A percentile compares a stretch with the other conserved stretches of the same genome.
phyloP scores from a whole-genome alignment of 2,329 filamentous ascomycete genomes.

The Penicillium expansum region DNA sequence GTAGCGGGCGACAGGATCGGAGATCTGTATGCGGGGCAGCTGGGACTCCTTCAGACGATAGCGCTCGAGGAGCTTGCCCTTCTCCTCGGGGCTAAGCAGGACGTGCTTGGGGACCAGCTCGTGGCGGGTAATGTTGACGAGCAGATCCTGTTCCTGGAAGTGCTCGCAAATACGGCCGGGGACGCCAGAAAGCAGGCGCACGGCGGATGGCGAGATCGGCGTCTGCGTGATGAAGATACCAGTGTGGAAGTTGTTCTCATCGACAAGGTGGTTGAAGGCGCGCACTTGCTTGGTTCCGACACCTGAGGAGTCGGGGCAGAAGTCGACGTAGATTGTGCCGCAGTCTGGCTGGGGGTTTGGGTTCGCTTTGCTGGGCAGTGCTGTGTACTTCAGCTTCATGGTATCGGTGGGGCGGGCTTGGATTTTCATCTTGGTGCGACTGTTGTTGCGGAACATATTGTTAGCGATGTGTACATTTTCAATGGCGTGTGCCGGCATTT shows the following conservation, averaged over 20 bases:
- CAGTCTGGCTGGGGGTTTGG: conserved; percentile 70
- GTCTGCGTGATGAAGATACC: conserved; percentile 87
- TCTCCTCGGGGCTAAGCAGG: conserved; percentile 85
- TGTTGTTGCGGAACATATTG: conserved; percentile 38
- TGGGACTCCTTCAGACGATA: conserved; percentile 98
- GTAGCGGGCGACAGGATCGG: conserved; percentile 90
- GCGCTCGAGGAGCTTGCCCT: conserved; percentile 75
- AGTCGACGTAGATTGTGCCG: conserved; percentile 91
- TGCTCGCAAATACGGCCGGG: conserved; percentile 82
- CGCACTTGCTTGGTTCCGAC: conserved; percentile 93
- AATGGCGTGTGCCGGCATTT: neutral
- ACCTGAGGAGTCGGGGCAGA: conserved; percentile 68
- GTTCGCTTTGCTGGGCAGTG: conserved; percentile 65
- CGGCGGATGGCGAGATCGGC: conserved; percentile 77
- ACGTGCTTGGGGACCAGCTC: conserved; percentile 95
- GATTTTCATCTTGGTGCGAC: conserved; percentile 81
- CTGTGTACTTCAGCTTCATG: conserved; percentile 83
- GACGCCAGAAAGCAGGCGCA: conserved; percentile 79
- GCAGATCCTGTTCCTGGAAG: conserved; percentile 90
- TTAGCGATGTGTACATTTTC: conserved; percentile 10
- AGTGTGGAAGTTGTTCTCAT: conserved; percentile 76
- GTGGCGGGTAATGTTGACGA: conserved; percentile 98
- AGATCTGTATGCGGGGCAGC: conserved; percentile 83
- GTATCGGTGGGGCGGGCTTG: conserved; percentile 77
- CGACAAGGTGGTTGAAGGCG: conserved; percentile 78